Percentiles rank a stretch among this genome's conserved stretches.
phyloP scores from a whole-genome alignment of 1,139 yeast genomes.

The Hemisphaericaspora subhashii region DNA sequence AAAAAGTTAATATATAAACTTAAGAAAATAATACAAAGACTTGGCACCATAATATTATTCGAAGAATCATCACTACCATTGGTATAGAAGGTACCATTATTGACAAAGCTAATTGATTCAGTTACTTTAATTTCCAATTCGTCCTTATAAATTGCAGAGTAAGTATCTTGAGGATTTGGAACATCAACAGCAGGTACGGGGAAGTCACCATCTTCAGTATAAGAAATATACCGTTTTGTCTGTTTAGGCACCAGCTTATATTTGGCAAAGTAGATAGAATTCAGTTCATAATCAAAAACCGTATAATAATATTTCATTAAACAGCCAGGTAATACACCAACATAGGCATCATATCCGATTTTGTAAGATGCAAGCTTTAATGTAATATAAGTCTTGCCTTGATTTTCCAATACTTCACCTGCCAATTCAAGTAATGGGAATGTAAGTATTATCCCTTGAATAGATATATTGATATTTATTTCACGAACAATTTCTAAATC shows the following conservation, averaged over 20 bases:
- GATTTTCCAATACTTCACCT: conserved; percentile 13
- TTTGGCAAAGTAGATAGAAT: conserved; percentile 19
- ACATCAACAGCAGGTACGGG: conserved; percentile 20
- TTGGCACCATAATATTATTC: not conserved
- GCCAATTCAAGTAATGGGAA: conserved; percentile 20
- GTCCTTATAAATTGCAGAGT: conserved; percentile 17
- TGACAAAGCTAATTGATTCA: not conserved
- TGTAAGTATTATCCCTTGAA: conserved; percentile 21
- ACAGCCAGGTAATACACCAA: conserved; percentile 22
- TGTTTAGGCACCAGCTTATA: conserved; percentile 8
- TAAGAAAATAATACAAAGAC: not conserved
- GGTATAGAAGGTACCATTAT: not conserved
- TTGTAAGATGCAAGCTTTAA: conserved; percentile 15
- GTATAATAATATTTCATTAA: conserved; percentile 20
- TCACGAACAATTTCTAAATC: conserved; percentile 8
- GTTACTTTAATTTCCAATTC: conserved; percentile 14
- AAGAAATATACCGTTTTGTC: conserved; percentile 3
- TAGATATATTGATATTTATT: conserved; percentile 13
- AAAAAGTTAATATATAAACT: conserved; percentile 1
- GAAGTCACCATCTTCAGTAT: conserved; percentile 10
- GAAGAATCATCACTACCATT: not conserved
- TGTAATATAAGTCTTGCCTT: conserved; percentile 16
- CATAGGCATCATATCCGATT: conserved; percentile 18
- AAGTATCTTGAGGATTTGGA: conserved; percentile 16
- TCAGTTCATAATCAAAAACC: conserved; percentile 22